A percentile compares a stretch with the other conserved stretches of the same genome.
phyloP scores from a whole-genome alignment of 2,329 filamentous ascomycete species.

The Myriosclerotinia scirpicola region DNA sequence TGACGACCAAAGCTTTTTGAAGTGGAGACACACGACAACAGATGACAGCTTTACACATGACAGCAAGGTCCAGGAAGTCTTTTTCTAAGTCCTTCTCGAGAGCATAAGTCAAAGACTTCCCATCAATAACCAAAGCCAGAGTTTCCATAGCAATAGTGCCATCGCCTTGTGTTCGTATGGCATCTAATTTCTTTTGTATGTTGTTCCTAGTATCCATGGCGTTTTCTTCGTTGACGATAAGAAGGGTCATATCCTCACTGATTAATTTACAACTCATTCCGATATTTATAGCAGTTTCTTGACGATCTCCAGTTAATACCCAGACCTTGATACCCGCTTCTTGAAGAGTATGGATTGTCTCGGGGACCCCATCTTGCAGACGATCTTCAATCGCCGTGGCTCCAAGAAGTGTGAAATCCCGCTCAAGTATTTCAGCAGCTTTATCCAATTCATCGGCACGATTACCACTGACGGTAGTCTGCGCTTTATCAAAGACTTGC shows the following conservation, averaged over 20 bases:
- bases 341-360: slow-evolving; percentile 96
- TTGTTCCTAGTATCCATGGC: slow-evolving; percentile 80
- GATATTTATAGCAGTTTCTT: slow-evolving; percentile 99
- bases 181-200: slow-evolving; percentile 88
- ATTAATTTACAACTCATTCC: slow-evolving; percentile 99
- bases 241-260: slow-evolving; percentile 96
- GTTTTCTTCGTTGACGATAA: slow-evolving; percentile 92
- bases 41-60: slow-evolving; percentile 98
- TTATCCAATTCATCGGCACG: slow-evolving; percentile 95
- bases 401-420: slow-evolving; percentile 84
- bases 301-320: slow-evolving; percentile 95
- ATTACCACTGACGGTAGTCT: slow-evolving; percentile 88
- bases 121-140: slow-evolving; percentile 90
- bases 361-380: slow-evolving; percentile 93
- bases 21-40: slow-evolving; percentile 96
- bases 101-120: slow-evolving; percentile 90
- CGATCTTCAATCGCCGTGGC: slow-evolving; percentile 97
- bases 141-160: slow-evolving; percentile 78
- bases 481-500: slow-evolving; percentile 80
- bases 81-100: slow-evolving; percentile 94
- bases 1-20: slow-evolving; percentile 96
- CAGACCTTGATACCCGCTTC: slow-evolving; percentile 98
- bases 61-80: slow-evolving; percentile 85
- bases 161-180: slow-evolving; percentile 79
- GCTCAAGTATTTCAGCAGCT: slow-evolving; percentile 92